Base-by-base conservation (phyloP, 768 basidiomycete genomes). In the Gymnopilus dilepis region DNA sequence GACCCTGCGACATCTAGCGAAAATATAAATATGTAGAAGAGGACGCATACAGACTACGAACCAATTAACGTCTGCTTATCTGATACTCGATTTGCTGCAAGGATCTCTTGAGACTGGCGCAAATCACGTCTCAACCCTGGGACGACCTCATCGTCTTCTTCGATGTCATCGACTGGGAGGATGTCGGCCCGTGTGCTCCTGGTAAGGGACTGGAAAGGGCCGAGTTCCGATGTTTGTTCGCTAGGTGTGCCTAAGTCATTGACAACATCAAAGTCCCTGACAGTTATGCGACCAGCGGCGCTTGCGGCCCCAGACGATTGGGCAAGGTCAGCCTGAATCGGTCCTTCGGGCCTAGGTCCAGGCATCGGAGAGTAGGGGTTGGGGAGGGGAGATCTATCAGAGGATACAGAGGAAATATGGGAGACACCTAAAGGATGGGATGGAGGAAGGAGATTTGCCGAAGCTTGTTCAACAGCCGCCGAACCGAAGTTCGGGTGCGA, bases 241-340 rank as follows among this genome's bases (percentile, higher is more conserved):
- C 66, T 65, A 9, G 70, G 70, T 4, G 70, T 71, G n/a, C 64
- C 65, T 21, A 66, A 41, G 52, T 71, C 68, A 42, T 69, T 58
- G 34, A 71, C 66, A 31, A 69, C 28, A 43, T 50, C 61, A 24
- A 63, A 34, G 19, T 58, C 53, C 17, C 34, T 53, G 19, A 42
- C 13, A 0, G 13, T 40, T 5, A 9, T 34, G 11, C 5, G 21
- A 26, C 28, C 19, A 55, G 41, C 19, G 28, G 9, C 30, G 4
- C 31, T 28, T 37, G 19, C 11, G 47, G 11, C 7, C 21, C 24
- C 26, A 15, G 24, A n/a, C 33, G 15, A 21, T 4, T 12, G 37
- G 47, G 30, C 6, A 55, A 13, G 11, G 31, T 4, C 13, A 4
- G 54, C 7, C 41, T 34, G 34, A 31, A 38, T 24, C n/a, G 45